Conservation (phyloP, 2,329 filamentous ascomycete species). For the Macrophomina phaseolina region DNA sequence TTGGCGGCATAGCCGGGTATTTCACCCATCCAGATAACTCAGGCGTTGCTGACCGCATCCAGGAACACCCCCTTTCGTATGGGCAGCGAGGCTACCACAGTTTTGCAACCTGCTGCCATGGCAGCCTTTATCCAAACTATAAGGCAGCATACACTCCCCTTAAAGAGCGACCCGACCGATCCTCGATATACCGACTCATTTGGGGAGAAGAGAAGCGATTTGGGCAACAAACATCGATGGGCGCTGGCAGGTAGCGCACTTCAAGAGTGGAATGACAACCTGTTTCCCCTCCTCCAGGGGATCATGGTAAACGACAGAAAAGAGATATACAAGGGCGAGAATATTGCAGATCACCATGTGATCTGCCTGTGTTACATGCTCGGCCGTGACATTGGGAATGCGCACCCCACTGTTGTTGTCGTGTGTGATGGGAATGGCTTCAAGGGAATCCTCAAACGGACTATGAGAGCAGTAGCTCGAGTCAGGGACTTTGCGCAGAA, state of each 20-base stretch:
- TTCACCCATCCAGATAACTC: too few relatives aligned
- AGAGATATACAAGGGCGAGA: background rate
- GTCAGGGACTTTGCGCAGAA: background rate
- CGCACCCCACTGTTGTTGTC: constrained; percentile 2
- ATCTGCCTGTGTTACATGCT: background rate
- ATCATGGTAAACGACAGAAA: background rate
- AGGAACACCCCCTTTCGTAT: background rate
- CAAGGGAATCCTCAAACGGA: background rate
- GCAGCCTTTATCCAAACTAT: background rate
- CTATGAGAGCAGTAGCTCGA: background rate
- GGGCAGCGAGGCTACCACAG: background rate
- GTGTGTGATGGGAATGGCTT: background rate
- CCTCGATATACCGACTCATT: background rate
- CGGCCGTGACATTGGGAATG: background rate
- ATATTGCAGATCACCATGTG: background rate
- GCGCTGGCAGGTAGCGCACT: background rate
- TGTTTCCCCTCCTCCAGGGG: background rate
- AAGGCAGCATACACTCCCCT: background rate
- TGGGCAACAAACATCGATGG: background rate
- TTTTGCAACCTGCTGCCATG: background rate
- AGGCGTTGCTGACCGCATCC: too few relatives aligned
- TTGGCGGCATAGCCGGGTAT: too few relatives aligned
- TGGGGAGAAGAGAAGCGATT: background rate
- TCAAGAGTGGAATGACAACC: background rate
- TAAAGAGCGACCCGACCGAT: background rate